Base-by-base conservation (phyloP, 768 basidiomycete species). In the Boletus sp. region DNA sequence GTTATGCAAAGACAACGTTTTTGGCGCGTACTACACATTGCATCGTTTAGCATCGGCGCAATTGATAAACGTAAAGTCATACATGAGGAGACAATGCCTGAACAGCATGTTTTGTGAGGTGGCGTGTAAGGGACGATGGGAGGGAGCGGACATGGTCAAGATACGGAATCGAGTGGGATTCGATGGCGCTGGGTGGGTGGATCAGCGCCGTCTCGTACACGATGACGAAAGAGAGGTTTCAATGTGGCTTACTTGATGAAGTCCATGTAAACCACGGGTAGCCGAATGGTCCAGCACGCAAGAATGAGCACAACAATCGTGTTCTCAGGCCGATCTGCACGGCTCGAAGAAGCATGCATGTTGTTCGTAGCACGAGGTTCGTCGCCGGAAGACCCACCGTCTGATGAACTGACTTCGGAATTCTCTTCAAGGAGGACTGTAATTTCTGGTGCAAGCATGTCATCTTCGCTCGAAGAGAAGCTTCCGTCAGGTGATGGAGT, bases 101-200 rank as follows among this genome's bases (percentile, higher is more conserved):
- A 33, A 78, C 73, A 45, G 78, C 83, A 57, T 90, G 82, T 71
- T 86, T 87, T 32, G 87, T 88, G 50, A 96, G 82, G 73, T 93
- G 92, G 40, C 71, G 65, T 2, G 77, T 77, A 80, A 95, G 82
- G 17, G 73, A 75, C 33, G 56, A 58, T 1, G 92, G 90, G 7
- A 96, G 73, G 35, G 83, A 65, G 33, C 82, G 80, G 33, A 84
- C 71, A 33, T 84, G 80, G 61, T 93, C 89, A 41, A 97, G 77
- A 73, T 94, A 95, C 2, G 92, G 93, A 40, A 97, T 77, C 36
- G 84, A 77, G 65, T 90, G 86, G 33, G 75, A 74, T 67, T 94
- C 90, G 44, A 94, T 86, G 54, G 86, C 69, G 51, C 93, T 95
- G 39, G 6, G 44, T 51, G 35, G 55, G 55, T 58, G 30, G 50